A percentile compares a stretch with the other conserved stretches of the same genome.
phyloP scores from a whole-genome alignment of 2,329 filamentous ascomycete species.

The Cytospora leucostoma region DNA sequence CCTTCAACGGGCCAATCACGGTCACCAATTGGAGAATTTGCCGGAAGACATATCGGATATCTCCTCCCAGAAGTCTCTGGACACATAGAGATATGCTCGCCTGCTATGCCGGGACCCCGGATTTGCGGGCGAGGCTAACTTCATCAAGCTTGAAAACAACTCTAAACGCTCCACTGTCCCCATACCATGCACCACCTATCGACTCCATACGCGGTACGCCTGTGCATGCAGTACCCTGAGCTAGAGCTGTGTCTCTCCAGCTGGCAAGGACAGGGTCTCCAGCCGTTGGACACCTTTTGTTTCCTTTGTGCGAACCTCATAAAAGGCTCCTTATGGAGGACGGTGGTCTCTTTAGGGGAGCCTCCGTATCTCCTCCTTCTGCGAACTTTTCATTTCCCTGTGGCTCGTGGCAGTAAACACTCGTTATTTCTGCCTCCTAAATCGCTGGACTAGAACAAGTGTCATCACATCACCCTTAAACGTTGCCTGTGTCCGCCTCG shows the following conservation, averaged over 20 bases:
- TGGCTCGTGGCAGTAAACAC: slow-evolving; percentile 7
- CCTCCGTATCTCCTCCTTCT: not conserved
- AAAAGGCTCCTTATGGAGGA: slow-evolving; percentile 11
- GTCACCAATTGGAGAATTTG: slow-evolving; percentile 8
- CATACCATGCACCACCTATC: slow-evolving; percentile 4
- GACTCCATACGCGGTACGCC: not conserved
- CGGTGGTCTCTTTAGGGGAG: not conserved
- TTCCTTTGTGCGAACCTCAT: slow-evolving; percentile 15
- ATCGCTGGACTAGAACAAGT: not conserved
- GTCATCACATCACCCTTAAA: not conserved
- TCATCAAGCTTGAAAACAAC: slow-evolving; percentile 11
- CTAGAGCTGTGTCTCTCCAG: slow-evolving; percentile 7
- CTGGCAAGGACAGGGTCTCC: slow-evolving; percentile 16
- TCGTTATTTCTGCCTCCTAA: slow-evolving; percentile 5
- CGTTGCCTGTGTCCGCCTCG: slow-evolving; percentile 6
- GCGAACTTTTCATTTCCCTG: not conserved
- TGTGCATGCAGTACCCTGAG: slow-evolving; percentile 5
- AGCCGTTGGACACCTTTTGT: slow-evolving; percentile 12
- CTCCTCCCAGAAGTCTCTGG: slow-evolving; percentile 1
- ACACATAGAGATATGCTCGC: slow-evolving; percentile 1
- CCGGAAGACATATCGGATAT: slow-evolving; percentile 14
- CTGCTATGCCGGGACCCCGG: not conserved
- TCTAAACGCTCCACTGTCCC: slow-evolving; percentile 17
- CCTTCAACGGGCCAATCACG: slow-evolving; percentile 2
- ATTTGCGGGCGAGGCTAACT: slow-evolving; percentile 13